Evolutionary conservation across 768 basidiomycete genomes (phyloP).

Genomic region (Dictyophora rubrovolvata): DNA sequence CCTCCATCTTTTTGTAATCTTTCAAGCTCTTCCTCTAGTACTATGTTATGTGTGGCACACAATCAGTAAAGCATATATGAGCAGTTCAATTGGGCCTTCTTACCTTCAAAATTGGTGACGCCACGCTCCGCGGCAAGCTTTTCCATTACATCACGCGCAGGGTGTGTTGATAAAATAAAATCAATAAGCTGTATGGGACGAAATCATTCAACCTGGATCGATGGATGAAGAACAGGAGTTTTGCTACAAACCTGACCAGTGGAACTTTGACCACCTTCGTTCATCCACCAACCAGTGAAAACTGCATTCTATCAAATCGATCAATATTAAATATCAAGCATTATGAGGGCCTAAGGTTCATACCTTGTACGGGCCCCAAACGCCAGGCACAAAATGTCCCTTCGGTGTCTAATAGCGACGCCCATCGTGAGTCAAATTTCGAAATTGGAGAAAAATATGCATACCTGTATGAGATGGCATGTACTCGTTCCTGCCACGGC

Average conservation of each 20-base stretch:
- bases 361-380: slow-evolving; percentile 87
- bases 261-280: slow-evolving; percentile 96
- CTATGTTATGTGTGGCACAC: slow-evolving; percentile 23
- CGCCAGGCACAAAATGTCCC: slow-evolving; percentile 80
- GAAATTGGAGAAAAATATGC: slow-evolving; percentile 11
- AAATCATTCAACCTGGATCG: no score
- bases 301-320: slow-evolving; percentile 55
- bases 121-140: slow-evolving; percentile 45
- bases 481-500: slow-evolving; percentile 95
- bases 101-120: slow-evolving; percentile 26
- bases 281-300: slow-evolving; percentile 98
- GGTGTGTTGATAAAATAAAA: slow-evolving; percentile 88
- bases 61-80: neutral
- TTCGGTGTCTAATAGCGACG: slow-evolving; percentile 49
- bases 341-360: neutral
- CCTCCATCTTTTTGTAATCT: slow-evolving; percentile 45
- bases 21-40: slow-evolving; percentile 68
- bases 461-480: slow-evolving; percentile 85
- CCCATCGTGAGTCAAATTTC: neutral
- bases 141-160: slow-evolving; percentile 65
- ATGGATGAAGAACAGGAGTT: neutral
- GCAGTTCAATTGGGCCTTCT: neutral
- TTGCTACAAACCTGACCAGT: slow-evolving; percentile 68
- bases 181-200: slow-evolving; percentile 61
- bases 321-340: slow-evolving; percentile 3